A percentile compares a stretch with the other conserved stretches of the same genome.
These are phyloP conservation scores for Periconia sp. DNA, from an alignment of 2,329 filamentous ascomycete genomes.

Conservation along the genomic window DNA sequence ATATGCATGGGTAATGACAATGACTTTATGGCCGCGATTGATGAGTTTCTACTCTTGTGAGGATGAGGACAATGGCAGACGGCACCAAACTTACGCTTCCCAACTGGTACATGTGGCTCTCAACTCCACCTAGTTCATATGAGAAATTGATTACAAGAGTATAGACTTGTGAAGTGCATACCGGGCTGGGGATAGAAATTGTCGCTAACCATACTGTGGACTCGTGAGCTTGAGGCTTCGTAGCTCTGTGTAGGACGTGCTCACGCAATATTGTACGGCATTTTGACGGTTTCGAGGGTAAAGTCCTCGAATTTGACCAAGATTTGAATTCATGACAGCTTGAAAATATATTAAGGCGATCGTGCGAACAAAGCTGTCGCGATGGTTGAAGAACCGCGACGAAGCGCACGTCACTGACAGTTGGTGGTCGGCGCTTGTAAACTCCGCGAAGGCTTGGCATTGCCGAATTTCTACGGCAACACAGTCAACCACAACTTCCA, in stretches of 20 bases:
- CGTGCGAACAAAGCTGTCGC: not conserved
- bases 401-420: conserved; percentile 22
- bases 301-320: conserved; percentile 18
- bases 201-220: conserved; percentile 86
- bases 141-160: conserved; percentile 17
- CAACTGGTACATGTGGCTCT: conserved; percentile 98
- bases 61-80: not conserved
- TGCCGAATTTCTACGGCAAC: conserved; percentile 24
- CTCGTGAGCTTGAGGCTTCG: conserved; percentile 14
- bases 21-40: conserved; percentile 96
- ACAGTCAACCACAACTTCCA: conserved; percentile 6
- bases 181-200: conserved; percentile 98
- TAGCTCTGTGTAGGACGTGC: conserved; percentile 38
- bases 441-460: conserved; percentile 37
- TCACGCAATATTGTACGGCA: conserved; percentile 77
- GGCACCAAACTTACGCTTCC: conserved; percentile 64
- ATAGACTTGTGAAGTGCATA: conserved; percentile 30
- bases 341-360: no score
- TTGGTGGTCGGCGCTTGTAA: conserved; percentile 27
- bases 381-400: conserved; percentile 1
- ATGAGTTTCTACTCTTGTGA: conserved; percentile 74
- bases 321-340: conserved; percentile 29
- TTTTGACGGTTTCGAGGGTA: conserved; percentile 43
- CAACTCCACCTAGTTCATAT: conserved; percentile 71
- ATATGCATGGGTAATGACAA: conserved; percentile 96